phyloP scores from a whole-genome alignment of 331 rosid species.

The Phaseolus coccineus region DNA sequence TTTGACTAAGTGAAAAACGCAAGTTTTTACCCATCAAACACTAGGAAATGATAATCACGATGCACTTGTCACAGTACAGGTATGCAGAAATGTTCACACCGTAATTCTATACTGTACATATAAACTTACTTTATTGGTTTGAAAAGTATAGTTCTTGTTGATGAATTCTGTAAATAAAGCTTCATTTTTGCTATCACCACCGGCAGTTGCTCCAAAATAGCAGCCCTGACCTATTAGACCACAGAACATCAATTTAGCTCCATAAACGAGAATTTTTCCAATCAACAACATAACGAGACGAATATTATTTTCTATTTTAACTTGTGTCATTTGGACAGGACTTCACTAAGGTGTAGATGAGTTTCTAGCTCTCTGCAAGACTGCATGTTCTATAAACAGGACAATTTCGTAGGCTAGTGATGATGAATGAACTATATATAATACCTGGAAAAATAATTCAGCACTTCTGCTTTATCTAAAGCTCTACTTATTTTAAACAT shows the following conservation, averaged over 20 bases:
- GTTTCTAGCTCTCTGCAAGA: constrained; percentile 4
- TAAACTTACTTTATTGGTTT: constrained; percentile 87
- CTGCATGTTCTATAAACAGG: background rate
- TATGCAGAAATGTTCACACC: constrained; percentile 8
- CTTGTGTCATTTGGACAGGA: background rate
- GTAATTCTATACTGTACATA: background rate
- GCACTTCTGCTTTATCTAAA: background rate
- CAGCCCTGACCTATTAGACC: constrained; percentile 70
- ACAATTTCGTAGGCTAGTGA: background rate
- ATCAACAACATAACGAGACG: constrained; percentile 6
- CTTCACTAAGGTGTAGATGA: constrained; percentile 21
- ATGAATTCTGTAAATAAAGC: constrained; percentile 89
- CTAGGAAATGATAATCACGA: constrained; percentile 21
- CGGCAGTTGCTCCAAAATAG: constrained; percentile 88
- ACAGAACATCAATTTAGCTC: constrained; percentile 33
- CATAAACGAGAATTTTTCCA: background rate
- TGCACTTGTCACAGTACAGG: background rate
- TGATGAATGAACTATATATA: background rate
- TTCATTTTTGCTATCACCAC: constrained; percentile 83
- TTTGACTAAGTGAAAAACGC: constrained; percentile 23
- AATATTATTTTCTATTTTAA: background rate
- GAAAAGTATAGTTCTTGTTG: constrained; percentile 92
- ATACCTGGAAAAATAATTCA: constrained; percentile 10
- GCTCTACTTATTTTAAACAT: constrained; percentile 25
- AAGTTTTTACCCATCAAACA: background rate